Base-by-base conservation (phyloP, 169 alveolate genomes). In the Amoebophrya sp. region DNA sequence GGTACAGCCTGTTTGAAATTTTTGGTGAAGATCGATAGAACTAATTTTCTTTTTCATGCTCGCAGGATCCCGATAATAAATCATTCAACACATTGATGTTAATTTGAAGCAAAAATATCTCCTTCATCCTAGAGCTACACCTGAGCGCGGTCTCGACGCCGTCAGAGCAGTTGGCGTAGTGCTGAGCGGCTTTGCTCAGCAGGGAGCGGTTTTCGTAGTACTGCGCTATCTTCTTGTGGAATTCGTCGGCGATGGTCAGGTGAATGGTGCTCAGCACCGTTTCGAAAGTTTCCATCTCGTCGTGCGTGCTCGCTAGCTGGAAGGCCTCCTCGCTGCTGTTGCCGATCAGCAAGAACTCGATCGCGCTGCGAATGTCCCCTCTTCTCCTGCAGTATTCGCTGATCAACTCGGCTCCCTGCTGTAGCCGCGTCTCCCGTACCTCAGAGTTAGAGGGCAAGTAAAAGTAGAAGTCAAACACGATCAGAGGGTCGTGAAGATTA, bases 341-440 rank as follows among this genome's bases (percentile, higher is more conserved):
- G 91, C 92, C 92, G 54, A 92, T 32, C 12, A 92, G 77, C 66
- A 95, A 92, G 93, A 96, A 97, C 93, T 97, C 99, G 77, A 94
- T 94, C 23, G 97, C 96, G 41, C 96, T 97, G 54, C 95, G 94
- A 91, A 96, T 96, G 54, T 95, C 94, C 33, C 98, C 98, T 77
- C 94, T 91, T 40, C 95, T 93, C 90, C 95, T 96, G 91, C 96
- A 97, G 93, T 95, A 96, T 33, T 95, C 95, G 77, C 97, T 97
- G 77, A 96, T 95, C 96, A 96, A 93, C 39, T 91, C 92, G n/a
- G 97, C 97, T 35, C 96, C 96, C 0, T 95, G 38, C 39, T 95
- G 95, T 29, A 97, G 41, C 2, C 77, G 25, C 23, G 91, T 54
- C 0, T 23, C n/a, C 25, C 91, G 77, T 39, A 38, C 90, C 32